Conservation (phyloP, 441 rosid species). For the Metrosideros polymorpha region DNA sequence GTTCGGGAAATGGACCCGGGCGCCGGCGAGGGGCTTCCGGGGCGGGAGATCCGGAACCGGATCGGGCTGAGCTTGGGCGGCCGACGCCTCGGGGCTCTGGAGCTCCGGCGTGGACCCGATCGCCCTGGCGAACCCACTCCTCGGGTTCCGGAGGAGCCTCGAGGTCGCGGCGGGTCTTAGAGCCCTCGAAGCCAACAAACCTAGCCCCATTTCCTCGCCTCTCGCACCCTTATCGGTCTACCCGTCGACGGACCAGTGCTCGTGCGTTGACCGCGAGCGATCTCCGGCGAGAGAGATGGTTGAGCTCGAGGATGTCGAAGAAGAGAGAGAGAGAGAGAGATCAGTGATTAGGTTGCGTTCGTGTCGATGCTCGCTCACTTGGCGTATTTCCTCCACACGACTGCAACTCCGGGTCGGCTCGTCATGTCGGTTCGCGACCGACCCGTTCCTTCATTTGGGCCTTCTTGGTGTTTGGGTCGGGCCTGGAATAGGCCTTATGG, state of each 20-base stretch:
- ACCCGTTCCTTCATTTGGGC: background rate
- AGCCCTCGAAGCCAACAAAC: constrained; percentile 61
- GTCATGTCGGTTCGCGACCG: rapidly evolving
- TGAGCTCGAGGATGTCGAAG: background rate
- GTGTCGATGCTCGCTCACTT: background rate
- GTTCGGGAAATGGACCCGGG: constrained; percentile 62
- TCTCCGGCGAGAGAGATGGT: background rate
- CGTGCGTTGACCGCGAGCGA: background rate
- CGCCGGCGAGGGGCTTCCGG: constrained; percentile 61
- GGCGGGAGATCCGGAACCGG: constrained; percentile 40
- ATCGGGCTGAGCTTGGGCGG: constrained; percentile 39
- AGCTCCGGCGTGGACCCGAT: constrained; percentile 69
- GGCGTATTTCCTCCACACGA: background rate
- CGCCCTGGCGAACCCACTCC: constrained; percentile 35
- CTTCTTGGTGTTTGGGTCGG: background rate
- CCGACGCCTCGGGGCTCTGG: constrained; percentile 62
- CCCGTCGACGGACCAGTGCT: background rate
- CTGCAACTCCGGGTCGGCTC: background rate
- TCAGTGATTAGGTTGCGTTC: background rate
- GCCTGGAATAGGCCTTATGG: background rate
- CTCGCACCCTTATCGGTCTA: background rate
- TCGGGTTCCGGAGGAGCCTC: constrained; percentile 26
- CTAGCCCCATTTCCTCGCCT: constrained; percentile 53
- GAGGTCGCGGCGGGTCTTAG: constrained; percentile 29
- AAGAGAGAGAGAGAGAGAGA: background rate